Percentiles rank a stretch among this genome's conserved stretches.
Conservation (phyloP, 768 basidiomycete species). For the Melanogaster broomeanus region DNA sequence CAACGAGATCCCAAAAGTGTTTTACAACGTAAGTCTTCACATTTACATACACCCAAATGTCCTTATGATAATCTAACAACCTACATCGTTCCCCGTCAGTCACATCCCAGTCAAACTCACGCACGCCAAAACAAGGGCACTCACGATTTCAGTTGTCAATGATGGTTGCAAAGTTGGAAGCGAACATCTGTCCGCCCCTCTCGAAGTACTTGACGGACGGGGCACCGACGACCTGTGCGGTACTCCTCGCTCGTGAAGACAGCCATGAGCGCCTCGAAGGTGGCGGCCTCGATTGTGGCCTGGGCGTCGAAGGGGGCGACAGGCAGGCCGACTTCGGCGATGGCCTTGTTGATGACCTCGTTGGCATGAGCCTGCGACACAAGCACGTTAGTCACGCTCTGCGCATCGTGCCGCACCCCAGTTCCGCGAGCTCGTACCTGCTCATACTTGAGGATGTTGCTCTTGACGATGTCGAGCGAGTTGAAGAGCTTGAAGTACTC, state of each 20-base stretch:
- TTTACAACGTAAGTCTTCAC: not conserved
- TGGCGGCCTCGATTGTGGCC: constrained; percentile 34
- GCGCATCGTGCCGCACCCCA: not conserved
- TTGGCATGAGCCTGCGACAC: constrained; percentile 23
- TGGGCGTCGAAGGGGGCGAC: constrained; percentile 30
- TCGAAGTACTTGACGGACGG: constrained; percentile 9
- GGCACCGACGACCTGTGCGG: constrained; percentile 1
- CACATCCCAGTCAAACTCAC: not conserved
- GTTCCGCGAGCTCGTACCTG: constrained; percentile 30
- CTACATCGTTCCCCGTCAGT: not conserved
- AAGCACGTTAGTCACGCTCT: not conserved
- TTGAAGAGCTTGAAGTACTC: constrained; percentile 30
- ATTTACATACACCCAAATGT: not conserved
- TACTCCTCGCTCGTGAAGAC: constrained; percentile 18
- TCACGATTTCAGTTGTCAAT: constrained; percentile 4
- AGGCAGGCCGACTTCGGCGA: constrained; percentile 13
- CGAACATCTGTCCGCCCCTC: constrained; percentile 10
- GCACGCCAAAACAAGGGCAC: not conserved
- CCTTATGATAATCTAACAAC: not conserved
- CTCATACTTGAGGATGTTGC: constrained; percentile 37
- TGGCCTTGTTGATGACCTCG: not conserved
- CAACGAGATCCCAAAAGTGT: not conserved
- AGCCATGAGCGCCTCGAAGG: constrained; percentile 32
- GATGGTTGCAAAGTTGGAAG: constrained; percentile 11
- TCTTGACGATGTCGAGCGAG: constrained; percentile 33